phyloP scores from a whole-genome alignment of 208 protist genomes.

The Novymonas esmeraldas region DNA sequence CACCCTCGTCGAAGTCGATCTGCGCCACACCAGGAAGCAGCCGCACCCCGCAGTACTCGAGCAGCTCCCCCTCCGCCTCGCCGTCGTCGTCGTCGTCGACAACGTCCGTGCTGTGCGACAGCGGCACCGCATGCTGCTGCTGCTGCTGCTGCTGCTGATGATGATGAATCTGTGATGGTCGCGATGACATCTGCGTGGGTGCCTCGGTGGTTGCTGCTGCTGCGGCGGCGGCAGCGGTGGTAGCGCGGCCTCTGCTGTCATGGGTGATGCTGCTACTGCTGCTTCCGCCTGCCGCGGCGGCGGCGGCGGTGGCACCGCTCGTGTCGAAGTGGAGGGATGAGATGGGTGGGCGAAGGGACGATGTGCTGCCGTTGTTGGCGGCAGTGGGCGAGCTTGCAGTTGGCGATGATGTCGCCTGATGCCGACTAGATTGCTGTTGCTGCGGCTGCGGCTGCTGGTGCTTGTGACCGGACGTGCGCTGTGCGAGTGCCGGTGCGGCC shows the following conservation, averaged over 20 bases:
- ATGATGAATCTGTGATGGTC: slow-evolving; percentile 7
- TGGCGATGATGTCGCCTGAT: neutral
- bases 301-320: too few species aligned
- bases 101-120: neutral
- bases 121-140: neutral
- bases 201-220: too few species aligned
- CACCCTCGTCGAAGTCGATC: slow-evolving; percentile 77
- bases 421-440: neutral
- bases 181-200: too few species aligned
- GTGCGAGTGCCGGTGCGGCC: neutral
- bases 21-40: slow-evolving; percentile 48
- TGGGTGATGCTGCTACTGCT: neutral
- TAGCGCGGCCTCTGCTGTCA: neutral
- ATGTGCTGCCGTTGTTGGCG: too few species aligned
- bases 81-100: neutral
- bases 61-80: neutral
- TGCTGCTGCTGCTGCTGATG: neutral
- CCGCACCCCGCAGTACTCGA: slow-evolving; percentile 46
- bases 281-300: too few species aligned
- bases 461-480: neutral
- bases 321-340: too few species aligned
- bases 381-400: neutral
- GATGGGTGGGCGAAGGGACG: too few species aligned
- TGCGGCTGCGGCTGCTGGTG: neutral
- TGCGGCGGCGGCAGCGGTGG: neutral